Percentiles rank a stretch among this genome's conserved stretches.
Conservation (phyloP, 140 eudicot species). For the Erigeron philadelphicus region DNA sequence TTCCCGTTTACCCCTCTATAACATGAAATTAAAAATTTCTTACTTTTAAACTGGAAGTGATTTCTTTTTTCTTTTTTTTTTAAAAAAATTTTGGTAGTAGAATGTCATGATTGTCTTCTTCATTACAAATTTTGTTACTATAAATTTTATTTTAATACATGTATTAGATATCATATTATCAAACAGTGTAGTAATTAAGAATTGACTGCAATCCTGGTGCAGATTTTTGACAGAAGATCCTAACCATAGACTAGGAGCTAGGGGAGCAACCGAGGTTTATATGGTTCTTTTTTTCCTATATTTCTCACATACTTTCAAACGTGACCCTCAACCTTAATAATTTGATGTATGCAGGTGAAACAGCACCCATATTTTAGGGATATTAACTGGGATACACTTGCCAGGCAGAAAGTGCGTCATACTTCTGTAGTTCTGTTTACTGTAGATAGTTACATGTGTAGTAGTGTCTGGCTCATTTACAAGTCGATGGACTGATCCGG, state of each 20-base stretch:
- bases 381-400: constrained; percentile 95
- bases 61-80: too few species aligned
- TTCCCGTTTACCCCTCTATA: too few species aligned
- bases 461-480: not conserved
- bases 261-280: constrained; percentile 87
- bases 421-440: not conserved
- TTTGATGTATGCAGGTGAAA: constrained; percentile 57
- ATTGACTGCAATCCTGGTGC: constrained; percentile 12
- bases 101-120: too few species aligned
- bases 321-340: not conserved
- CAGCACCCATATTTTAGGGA: constrained; percentile 87
- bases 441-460: not conserved
- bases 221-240: constrained; percentile 94
- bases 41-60: too few species aligned
- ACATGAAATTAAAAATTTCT: too few species aligned
- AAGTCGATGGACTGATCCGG: not conserved
- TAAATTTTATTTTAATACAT: not conserved
- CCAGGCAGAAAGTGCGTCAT: constrained; percentile 76
- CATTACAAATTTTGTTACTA: not conserved
- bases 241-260: constrained; percentile 87
- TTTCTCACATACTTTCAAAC: constrained; percentile 3
- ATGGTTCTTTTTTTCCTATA: not conserved
- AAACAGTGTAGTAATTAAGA: not conserved
- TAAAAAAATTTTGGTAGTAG: too few species aligned
- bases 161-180: not conserved